Evolutionary conservation across 139 green algal species (phyloP), one percentile per base, ranked within the genome.

Genomic region (Zygnema cylindricum): DNA sequence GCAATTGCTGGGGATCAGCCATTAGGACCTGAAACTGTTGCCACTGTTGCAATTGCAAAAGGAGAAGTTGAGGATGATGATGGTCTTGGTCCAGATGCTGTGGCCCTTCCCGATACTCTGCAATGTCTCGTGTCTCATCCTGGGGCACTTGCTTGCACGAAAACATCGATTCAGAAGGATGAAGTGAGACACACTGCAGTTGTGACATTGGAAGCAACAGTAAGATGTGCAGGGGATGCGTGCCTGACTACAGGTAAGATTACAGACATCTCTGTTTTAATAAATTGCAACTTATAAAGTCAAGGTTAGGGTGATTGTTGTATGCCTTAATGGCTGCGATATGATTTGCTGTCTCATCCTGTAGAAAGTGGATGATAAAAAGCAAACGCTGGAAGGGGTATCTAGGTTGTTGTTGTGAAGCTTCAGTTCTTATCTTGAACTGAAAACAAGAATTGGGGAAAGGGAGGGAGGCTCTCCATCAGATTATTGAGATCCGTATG

Each of bases 91-190:
- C 42, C 77, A 54, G 81, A 87, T 11, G 81, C 84, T 7, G 76
- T 89, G 38, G 42, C 54, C 35, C 54, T 89, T 43, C 84, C 55
- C 33, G 78, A 73, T 1, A 91, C 21, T 1, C 25, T 84, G 43
- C 40, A 91, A 55, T 91, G 86, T 77, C 41, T 57, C 3, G 39
- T 91, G 21, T 41, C 23, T 55, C 86, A 91, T 69, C 86, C 86
- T 11, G 86, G 86, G 33, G 86, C 86, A 25, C 81, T 91, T 30
- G 39, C 79, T 21, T 87, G 86, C 39, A 89, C 82, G 16, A 86
- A 35, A 23, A 91, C 81, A 0, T 23, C 30, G n/a, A 86, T 91
- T 16, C 77, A 71, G 55, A 91, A 86, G 86, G 86, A 88, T 73
- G n/a, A 39, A 16, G 41, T 33, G 35, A 7, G 38, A 25, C 41